Evolutionary conservation across 129 eudicot genomes (phyloP).

Genomic region (Lactuca saligna): DNA sequence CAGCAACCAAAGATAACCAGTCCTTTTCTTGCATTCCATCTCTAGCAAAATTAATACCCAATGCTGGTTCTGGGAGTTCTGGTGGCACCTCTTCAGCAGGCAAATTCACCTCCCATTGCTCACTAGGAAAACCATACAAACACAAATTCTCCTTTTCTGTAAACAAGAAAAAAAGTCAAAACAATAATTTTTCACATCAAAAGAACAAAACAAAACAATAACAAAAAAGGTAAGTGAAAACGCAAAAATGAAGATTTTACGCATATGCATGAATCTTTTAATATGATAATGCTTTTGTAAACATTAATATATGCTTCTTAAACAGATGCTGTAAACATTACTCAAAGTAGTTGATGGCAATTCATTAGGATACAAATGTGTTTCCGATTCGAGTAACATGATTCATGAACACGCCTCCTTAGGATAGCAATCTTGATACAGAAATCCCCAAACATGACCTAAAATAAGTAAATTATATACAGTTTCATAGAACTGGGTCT

Average conservation of each 20-base stretch:
- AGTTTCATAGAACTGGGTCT: neutral
- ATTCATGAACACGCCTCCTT: neutral
- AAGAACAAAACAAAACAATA: neutral
- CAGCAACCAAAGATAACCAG: conserved; percentile 84
- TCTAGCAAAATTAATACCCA: conserved; percentile 85
- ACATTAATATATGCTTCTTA: neutral
- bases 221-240: neutral
- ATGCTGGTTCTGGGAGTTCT: conserved; percentile 88
- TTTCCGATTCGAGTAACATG: neutral
- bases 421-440: conserved; percentile 6
- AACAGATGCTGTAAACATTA: neutral
- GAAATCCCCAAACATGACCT: conserved; percentile 9
- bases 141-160: conserved; percentile 82
- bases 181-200: conserved; percentile 11
- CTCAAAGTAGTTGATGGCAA: neutral
- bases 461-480: neutral
- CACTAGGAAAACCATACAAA: conserved; percentile 82
- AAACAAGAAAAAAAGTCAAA: conserved; percentile 18
- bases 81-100: conserved; percentile 95
- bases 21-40: conserved; percentile 91
- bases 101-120: conserved; percentile 85
- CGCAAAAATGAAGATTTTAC: neutral
- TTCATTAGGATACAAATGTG: neutral
- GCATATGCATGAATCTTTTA: conserved; percentile 1
- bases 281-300: conserved; percentile 10